These are phyloP conservation scores for Aureobasidium sp. DNA, from an alignment of 2,329 filamentous ascomycete genomes.

Conservation along the genomic window DNA sequence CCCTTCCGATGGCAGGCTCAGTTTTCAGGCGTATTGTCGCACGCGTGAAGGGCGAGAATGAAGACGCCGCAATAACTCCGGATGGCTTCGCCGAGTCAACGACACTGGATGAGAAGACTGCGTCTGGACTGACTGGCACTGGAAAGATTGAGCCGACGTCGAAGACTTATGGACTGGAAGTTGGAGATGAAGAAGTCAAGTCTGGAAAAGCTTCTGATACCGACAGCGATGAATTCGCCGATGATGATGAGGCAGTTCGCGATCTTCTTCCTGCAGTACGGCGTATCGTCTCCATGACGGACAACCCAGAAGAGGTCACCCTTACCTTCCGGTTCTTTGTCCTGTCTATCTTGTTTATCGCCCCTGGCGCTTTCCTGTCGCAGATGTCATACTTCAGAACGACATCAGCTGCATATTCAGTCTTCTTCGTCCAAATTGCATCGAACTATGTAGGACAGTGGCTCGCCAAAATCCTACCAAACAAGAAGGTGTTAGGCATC, in stretches of 20 bases:
- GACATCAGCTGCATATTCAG: slow-evolving; percentile 49
- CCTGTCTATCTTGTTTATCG: slow-evolving; percentile 46
- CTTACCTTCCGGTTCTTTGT: slow-evolving; percentile 54
- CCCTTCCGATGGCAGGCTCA: background rate
- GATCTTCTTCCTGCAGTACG: slow-evolving; percentile 49
- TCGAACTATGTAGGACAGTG: slow-evolving; percentile 48
- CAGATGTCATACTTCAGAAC: slow-evolving; percentile 50
- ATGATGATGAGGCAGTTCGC: slow-evolving; percentile 32
- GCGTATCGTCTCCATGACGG: slow-evolving; percentile 48
- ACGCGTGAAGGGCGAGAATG: background rate
- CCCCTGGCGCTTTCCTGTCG: slow-evolving; percentile 49
- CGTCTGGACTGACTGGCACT: slow-evolving; percentile 1
- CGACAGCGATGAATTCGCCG: slow-evolving; percentile 22
- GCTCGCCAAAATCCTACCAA: slow-evolving; percentile 43
- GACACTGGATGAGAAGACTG: background rate
- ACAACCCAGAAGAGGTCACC: slow-evolving; percentile 48
- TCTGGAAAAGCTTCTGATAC: background rate
- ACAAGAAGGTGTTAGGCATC: slow-evolving; percentile 41
- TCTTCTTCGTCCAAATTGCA: slow-evolving; percentile 55
- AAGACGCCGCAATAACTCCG: background rate
- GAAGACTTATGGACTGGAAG: slow-evolving; percentile 7
- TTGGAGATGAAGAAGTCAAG: slow-evolving; percentile 10
- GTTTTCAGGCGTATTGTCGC: background rate
- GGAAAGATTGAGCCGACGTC: slow-evolving; percentile 8
- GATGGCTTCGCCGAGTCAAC: slow-evolving; percentile 8